A percentile compares a stretch with the other conserved stretches of the same genome.
Conservation (phyloP, 2,329 filamentous ascomycete species). For the Tolypocladium capitatum region DNA sequence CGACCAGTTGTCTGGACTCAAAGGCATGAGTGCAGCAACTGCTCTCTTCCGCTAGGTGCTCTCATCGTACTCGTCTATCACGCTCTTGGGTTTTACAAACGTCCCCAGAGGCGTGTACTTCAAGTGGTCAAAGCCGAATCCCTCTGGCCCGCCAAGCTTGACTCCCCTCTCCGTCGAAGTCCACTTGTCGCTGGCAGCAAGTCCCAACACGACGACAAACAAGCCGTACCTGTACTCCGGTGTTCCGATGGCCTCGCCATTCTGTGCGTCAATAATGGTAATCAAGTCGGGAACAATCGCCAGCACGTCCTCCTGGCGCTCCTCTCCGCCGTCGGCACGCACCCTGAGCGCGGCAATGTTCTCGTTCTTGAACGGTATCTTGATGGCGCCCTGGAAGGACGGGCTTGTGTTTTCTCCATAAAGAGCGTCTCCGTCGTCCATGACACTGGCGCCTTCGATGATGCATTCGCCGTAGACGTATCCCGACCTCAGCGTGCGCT, state of each 20-base stretch:
- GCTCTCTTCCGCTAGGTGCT: not conserved
- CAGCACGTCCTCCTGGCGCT: conserved; percentile 28
- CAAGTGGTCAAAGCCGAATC: conserved; percentile 34
- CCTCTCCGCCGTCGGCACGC: conserved; percentile 17
- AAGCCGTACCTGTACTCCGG: conserved; percentile 43
- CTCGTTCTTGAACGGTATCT: conserved; percentile 62
- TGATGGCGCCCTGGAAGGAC: conserved; percentile 33
- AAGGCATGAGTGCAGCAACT: not conserved
- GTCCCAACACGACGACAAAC: conserved; percentile 34
- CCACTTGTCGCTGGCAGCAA: conserved; percentile 31
- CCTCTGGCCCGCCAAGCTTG: conserved; percentile 34
- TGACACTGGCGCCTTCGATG: conserved; percentile 34
- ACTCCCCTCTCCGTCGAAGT: conserved; percentile 31
- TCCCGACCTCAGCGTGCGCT: conserved; percentile 40
- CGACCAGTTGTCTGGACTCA: not conserved
- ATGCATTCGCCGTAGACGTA: conserved; percentile 47
- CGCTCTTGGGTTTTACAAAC: conserved; percentile 35
- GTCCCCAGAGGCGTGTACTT: conserved; percentile 33
- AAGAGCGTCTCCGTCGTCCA: conserved; percentile 12
- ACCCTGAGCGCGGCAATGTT: conserved; percentile 47
- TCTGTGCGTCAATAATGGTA: conserved; percentile 40
- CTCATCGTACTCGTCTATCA: conserved; percentile 35
- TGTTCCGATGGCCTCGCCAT: conserved; percentile 41
- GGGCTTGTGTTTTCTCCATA: not conserved
- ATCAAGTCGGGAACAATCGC: conserved; percentile 45